phyloP scores from a whole-genome alignment of 192 early-diverging fungal species.

The Umbelopsis isabellina region DNA sequence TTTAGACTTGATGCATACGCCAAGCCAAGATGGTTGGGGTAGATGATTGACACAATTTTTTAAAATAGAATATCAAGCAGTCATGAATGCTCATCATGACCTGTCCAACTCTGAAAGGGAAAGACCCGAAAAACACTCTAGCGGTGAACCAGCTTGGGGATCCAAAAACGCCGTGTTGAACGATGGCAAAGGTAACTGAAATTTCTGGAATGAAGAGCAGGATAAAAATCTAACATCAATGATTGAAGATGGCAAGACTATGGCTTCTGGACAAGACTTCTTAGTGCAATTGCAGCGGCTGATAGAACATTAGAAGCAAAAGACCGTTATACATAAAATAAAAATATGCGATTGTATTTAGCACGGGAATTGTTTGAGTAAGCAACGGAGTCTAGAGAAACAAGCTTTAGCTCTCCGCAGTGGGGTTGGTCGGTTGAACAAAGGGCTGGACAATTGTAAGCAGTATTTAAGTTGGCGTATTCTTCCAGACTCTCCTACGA shows the following conservation, averaged over 20 bases:
- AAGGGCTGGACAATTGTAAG: slow-evolving; percentile 3
- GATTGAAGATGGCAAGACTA: neutral
- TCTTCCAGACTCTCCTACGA: neutral
- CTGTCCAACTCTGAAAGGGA: slow-evolving; percentile 1
- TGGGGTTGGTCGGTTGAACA: neutral
- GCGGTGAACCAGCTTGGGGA: slow-evolving; percentile 6
- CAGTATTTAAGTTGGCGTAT: too few species aligned
- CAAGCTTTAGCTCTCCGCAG: slow-evolving; percentile 7
- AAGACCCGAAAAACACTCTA: slow-evolving; percentile 6
- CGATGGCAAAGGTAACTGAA: neutral
- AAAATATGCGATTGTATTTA: neutral
- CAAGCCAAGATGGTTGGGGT: neutral
- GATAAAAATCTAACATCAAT: neutral
- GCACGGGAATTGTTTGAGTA: neutral
- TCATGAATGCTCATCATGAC: neutral
- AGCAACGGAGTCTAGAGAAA: neutral
- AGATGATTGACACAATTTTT: neutral
- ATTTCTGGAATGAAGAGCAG: neutral
- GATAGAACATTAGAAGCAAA: too few species aligned
- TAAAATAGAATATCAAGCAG: slow-evolving; percentile 10
- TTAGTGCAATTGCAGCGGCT: neutral
- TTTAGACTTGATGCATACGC: neutral
- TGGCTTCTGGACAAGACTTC: slow-evolving; percentile 18
- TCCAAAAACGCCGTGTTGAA: neutral
- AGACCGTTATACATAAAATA: too few species aligned